phyloP scores from a whole-genome alignment of 1,139 yeast genomes.

The Yueomyces sp. region DNA sequence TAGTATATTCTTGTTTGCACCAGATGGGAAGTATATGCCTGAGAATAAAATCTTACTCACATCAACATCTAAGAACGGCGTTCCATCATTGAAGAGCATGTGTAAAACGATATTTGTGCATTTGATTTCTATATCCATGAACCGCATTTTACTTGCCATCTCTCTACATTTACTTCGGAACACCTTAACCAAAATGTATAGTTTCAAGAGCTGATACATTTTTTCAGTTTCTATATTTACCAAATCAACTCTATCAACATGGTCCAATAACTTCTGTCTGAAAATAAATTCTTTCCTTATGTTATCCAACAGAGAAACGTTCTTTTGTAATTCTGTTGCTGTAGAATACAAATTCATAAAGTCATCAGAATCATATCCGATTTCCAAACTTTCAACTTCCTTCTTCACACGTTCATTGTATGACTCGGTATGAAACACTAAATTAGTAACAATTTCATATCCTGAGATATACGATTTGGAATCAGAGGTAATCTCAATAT shows the following conservation, averaged over 20 bases:
- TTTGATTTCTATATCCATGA: constrained; percentile 45
- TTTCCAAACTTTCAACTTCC: constrained; percentile 50
- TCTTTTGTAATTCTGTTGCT: constrained; percentile 43
- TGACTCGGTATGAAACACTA: constrained; percentile 58
- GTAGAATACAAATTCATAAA: constrained; percentile 41
- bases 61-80: constrained; percentile 63
- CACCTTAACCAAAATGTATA: constrained; percentile 20
- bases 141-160: background rate
- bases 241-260: constrained; percentile 23
- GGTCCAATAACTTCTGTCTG: constrained; percentile 24
- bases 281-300: constrained; percentile 31
- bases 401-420: constrained; percentile 43
- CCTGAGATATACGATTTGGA: constrained; percentile 62
- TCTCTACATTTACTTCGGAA: background rate
- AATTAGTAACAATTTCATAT: constrained; percentile 49
- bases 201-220: constrained; percentile 20
- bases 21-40: constrained; percentile 49
- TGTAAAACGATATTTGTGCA: constrained; percentile 69
- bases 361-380: constrained; percentile 60
- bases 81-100: constrained; percentile 44
- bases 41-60: constrained; percentile 50
- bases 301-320: constrained; percentile 33
- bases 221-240: constrained; percentile 19
- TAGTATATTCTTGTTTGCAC: constrained; percentile 48
- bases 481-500: constrained; percentile 57